Base-by-base conservation (phyloP, 352 stramenopile species). In the Phytophthora syringae region DNA sequence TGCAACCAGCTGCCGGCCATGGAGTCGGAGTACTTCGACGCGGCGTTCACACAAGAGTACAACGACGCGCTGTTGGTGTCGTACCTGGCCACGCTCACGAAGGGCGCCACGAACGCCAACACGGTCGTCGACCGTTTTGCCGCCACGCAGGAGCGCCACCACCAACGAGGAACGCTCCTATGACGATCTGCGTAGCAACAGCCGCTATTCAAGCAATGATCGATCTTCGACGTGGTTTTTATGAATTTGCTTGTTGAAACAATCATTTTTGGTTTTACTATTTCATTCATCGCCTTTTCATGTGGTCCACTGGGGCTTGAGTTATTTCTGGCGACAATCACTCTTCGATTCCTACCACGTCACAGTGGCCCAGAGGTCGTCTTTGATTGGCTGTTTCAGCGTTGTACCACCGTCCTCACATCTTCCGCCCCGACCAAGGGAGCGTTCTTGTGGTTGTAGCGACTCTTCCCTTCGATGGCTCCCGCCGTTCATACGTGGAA, bases 1-100 rank as follows among this genome's bases (percentile, higher is more conserved):
- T 94, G 85, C 64, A 92, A 95, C 61, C 82, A 94, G 50, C 73
- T 96, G 12, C 89, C 89, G 16, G 82, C 82, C 16, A 88, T 95
- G 67, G 77, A 86, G 20, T 89, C 84, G 16, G 70, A 90, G 56
- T 74, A 77, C 18, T 96, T 96, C 54, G 82, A 93, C 45, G 53
- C 74, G 25, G 74, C 81, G 21, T 96, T 94, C 51, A 67, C 85
- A 21, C 80, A 89, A 67, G 87, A 95, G 64, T 93, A 89, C 70
- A 93, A 95, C 60, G 86, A 96, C 60, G 79, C 89, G 52, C 66
- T 92, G 5, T 57, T 95, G 55, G 82, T 96, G 20, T 82, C 85
- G 44, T 96, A 95, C 71, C 66, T 96, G 44, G 86, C 89, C 18
- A 85, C 82, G 24, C 72, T 96, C 45, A 96, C 89, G 24, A 96